Evolutionary conservation across 164 flowering plant species (phyloP).

Genomic region (Akebia trifoliata): DNA sequence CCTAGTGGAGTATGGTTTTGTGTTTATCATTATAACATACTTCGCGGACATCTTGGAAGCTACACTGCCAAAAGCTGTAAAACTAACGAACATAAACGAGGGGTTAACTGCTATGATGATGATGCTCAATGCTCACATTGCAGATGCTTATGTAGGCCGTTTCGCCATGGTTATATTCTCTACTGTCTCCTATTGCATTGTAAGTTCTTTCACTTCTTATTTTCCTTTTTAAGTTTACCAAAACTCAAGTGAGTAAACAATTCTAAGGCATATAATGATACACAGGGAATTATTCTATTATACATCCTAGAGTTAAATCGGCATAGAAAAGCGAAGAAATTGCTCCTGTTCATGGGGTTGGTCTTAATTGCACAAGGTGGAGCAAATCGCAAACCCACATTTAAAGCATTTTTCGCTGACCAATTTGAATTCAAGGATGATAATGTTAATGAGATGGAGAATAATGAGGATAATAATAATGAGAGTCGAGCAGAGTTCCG

Average conservation of each 20-base stretch:
- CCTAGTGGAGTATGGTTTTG: no score
- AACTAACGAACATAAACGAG: not conserved
- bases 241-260: no score
- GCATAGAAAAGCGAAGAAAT: no score
- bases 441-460: no score
- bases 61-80: not conserved
- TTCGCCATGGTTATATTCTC: not conserved
- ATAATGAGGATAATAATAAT: not conserved
- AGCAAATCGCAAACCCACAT: not conserved
- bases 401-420: constrained; percentile 1
- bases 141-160: not conserved
- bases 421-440: no score
- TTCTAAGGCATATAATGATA: no score
- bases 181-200: not conserved
- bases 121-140: not conserved
- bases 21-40: not conserved
- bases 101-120: not conserved
- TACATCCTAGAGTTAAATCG: no score
- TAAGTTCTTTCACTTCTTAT: constrained; percentile 3
- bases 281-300: no score
- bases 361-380: constrained; percentile 8
- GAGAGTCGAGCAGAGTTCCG: not conserved
- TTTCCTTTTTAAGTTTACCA: no score
- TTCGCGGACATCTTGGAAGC: not conserved
- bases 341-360: not conserved